These are phyloP conservation scores for Yarrowia osloensis DNA, from an alignment of 805 yeast species.

Conservation along the genomic window DNA sequence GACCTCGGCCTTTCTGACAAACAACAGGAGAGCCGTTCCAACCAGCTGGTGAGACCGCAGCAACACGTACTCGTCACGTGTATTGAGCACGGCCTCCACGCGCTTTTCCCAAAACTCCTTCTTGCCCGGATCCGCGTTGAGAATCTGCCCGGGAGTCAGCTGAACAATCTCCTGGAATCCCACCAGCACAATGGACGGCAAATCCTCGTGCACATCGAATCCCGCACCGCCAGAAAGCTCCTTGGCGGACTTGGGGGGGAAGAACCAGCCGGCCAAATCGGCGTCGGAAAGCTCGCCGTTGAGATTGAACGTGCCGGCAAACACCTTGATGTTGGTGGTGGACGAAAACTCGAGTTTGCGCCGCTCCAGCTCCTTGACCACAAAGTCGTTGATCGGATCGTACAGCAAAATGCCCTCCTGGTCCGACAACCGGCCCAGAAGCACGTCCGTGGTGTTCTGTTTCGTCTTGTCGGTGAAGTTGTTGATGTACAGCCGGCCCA, in stretches of 20 bases:
- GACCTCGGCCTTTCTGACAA: slow-evolving; percentile 62
- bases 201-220: slow-evolving; percentile 27
- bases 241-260: slow-evolving; percentile 52
- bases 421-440: slow-evolving; percentile 77
- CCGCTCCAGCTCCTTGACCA: slow-evolving; percentile 61
- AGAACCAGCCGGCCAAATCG: slow-evolving; percentile 77
- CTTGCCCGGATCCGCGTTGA: slow-evolving; percentile 79
- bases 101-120: slow-evolving; percentile 76
- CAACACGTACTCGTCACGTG: slow-evolving; percentile 58
- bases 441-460: slow-evolving; percentile 83
- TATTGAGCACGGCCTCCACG: slow-evolving; percentile 64
- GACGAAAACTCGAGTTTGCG: slow-evolving; percentile 59
- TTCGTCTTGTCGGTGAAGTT: slow-evolving; percentile 90
- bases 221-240: slow-evolving; percentile 31
- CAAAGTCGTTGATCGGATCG: slow-evolving; percentile 87
- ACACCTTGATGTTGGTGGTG: slow-evolving; percentile 59
- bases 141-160: slow-evolving; percentile 84
- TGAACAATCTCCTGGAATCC: slow-evolving; percentile 96
- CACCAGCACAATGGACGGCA: slow-evolving; percentile 77
- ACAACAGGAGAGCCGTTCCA: slow-evolving; percentile 77
- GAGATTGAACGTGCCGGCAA: slow-evolving; percentile 84
- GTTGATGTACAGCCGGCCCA: slow-evolving; percentile 91
- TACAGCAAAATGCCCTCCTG: slow-evolving; percentile 71
- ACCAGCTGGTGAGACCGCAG: slow-evolving; percentile 88
- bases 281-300: slow-evolving; percentile 65